Conservation (phyloP, 1,139 yeast genomes). For the Pichia sp. region DNA sequence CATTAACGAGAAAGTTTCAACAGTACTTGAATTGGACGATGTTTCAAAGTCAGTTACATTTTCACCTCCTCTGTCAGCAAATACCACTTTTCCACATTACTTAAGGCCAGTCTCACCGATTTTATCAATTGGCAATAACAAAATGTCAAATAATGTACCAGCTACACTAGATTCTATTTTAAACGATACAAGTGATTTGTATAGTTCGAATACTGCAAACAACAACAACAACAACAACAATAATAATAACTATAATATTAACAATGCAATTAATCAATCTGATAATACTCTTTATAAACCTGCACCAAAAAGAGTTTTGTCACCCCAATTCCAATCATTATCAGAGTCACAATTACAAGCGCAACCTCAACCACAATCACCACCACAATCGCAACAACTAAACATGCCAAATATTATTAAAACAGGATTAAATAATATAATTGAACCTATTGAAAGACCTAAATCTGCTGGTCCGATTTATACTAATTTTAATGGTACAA, state of each 20-base stretch:
- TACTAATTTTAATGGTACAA: conserved; percentile 2
- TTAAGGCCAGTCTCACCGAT: conserved; percentile 28
- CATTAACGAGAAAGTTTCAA: not conserved
- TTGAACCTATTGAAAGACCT: conserved; percentile 12
- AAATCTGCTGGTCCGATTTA: conserved; percentile 12
- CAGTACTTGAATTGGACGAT: not conserved
- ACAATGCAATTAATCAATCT: not conserved
- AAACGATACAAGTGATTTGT: conserved; percentile 18
- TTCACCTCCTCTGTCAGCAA: conserved; percentile 12
- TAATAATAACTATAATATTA: not conserved
- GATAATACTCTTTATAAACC: conserved; percentile 2
- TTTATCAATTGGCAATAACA: conserved; percentile 21
- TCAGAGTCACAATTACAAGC: not conserved
- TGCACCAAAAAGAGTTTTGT: conserved; percentile 11
- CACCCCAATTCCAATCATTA: conserved; percentile 9
- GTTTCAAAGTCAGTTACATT: not conserved
- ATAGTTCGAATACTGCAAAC: not conserved
- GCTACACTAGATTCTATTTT: conserved; percentile 33
- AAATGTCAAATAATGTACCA: conserved; percentile 25
- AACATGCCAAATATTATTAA: conserved; percentile 1
- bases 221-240: conserved; percentile 16
- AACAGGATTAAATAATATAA: conserved; percentile 7
- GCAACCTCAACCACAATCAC: not conserved
- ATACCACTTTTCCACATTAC: conserved; percentile 13
- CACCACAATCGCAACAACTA: not conserved